These are phyloP conservation scores for Fragaria nilgerrensis DNA, from an alignment of 306 rosid genomes.

Conservation along the genomic window DNA sequence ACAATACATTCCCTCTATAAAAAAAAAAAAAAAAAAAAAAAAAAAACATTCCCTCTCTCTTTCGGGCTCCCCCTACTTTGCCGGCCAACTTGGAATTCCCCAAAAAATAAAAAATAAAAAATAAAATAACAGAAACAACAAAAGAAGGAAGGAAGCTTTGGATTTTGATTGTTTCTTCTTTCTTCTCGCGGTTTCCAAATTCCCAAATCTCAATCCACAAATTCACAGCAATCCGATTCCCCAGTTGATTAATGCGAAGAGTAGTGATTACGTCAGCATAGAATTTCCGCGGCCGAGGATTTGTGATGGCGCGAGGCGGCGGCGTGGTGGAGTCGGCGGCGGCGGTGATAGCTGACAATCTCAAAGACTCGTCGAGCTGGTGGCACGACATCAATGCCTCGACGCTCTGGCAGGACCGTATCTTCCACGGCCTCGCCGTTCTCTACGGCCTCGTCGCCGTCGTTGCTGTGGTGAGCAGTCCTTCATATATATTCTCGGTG, in stretches of 20 bases:
- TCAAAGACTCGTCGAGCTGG: conserved; percentile 62
- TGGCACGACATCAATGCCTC: conserved; percentile 80
- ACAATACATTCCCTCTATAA: not conserved
- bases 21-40: no score
- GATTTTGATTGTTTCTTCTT: not conserved
- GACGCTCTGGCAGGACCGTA: conserved; percentile 76
- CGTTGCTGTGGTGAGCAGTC: conserved; percentile 61
- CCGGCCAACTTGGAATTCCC: conserved; percentile 13
- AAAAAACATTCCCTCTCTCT: no score
- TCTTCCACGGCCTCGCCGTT: conserved; percentile 66
- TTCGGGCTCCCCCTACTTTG: conserved; percentile 12
- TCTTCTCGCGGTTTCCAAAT: not conserved
- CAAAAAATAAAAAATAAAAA: no score
- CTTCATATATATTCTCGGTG: not conserved
- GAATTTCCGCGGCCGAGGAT: not conserved
- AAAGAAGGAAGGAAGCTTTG: not conserved
- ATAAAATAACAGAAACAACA: not conserved
- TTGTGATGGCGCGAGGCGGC: conserved; percentile 43
- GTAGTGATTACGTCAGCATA: not conserved
- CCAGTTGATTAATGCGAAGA: not conserved
- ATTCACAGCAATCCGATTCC: no score
- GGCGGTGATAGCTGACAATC: conserved; percentile 48
- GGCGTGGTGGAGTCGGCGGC: conserved; percentile 19
- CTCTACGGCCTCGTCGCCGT: conserved; percentile 75
- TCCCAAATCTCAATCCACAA: not conserved